phyloP scores from a whole-genome alignment of 345 rosid genomes.

The Nasturtium officinale region DNA sequence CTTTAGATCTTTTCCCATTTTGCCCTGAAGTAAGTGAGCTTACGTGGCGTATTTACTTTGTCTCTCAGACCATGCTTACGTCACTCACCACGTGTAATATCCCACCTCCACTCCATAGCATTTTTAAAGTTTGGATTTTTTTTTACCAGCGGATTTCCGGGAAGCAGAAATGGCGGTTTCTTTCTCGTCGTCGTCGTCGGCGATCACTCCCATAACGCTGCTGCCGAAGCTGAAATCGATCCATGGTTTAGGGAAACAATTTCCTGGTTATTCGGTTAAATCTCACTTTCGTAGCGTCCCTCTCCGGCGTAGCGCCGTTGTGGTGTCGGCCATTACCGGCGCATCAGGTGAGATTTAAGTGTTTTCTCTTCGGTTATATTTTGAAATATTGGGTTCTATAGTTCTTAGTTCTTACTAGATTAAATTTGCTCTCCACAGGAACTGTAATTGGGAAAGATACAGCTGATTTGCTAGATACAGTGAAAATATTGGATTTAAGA shows the following conservation, averaged over 20 bases:
- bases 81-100: constrained; percentile 45
- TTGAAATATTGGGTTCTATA: background rate
- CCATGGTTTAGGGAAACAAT: background rate
- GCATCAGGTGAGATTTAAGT: constrained; percentile 56
- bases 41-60: constrained; percentile 34
- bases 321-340: constrained; percentile 58
- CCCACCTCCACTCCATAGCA: constrained; percentile 40
- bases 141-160: background rate
- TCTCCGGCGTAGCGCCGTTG: constrained; percentile 41
- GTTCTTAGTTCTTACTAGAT: background rate
- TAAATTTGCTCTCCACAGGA: constrained; percentile 10
- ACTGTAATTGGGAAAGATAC: constrained; percentile 46
- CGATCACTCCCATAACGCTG: constrained; percentile 32
- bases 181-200: constrained; percentile 39
- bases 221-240: constrained; percentile 23
- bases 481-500: constrained; percentile 63
- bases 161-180: constrained; percentile 52
- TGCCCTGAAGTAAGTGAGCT: background rate
- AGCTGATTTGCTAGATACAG: constrained; percentile 51
- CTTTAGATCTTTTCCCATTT: constrained; percentile 25
- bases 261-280: background rate
- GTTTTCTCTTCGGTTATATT: background rate
- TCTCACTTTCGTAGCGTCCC: constrained; percentile 32
- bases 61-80: background rate
- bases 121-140: background rate